Percentiles rank a stretch among this genome's conserved stretches.
These are phyloP conservation scores for Ganoderma lucidum DNA, from an alignment of 1,284 basidiomycete genomes.

Conservation along the genomic window DNA sequence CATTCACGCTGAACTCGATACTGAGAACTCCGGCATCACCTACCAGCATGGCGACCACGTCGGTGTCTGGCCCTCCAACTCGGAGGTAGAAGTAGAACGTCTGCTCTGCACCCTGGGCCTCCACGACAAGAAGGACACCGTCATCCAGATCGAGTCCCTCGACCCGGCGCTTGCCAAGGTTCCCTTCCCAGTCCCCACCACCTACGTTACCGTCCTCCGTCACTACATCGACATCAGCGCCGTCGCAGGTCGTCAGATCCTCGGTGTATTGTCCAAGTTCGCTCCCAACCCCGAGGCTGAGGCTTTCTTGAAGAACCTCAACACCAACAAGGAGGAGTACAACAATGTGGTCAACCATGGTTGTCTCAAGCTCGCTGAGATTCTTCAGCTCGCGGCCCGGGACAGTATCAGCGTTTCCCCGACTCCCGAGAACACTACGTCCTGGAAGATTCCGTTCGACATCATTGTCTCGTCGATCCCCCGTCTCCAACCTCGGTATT, in stretches of 20 bases:
- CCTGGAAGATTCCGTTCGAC: slow-evolving; percentile 97
- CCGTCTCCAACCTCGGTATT: slow-evolving; percentile 95
- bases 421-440: slow-evolving; percentile 74
- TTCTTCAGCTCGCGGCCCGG: slow-evolving; percentile 89
- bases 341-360: slow-evolving; percentile 78
- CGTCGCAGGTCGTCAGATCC: slow-evolving; percentile 92
- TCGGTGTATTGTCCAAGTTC: slow-evolving; percentile 87
- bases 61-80: slow-evolving; percentile 96
- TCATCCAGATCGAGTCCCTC: slow-evolving; percentile 93
- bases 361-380: slow-evolving; percentile 90
- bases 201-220: slow-evolving; percentile 92
- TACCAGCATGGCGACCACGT: slow-evolving; percentile 99
- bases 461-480: slow-evolving; percentile 93
- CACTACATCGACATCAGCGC: slow-evolving; percentile 98
- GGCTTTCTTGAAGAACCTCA: slow-evolving; percentile 79
- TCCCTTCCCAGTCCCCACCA: slow-evolving; percentile 97
- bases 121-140: slow-evolving; percentile 76
- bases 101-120: slow-evolving; percentile 90
- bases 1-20: slow-evolving; percentile 94
- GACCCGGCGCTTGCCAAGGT: slow-evolving; percentile 98
- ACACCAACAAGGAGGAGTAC: slow-evolving; percentile 90
- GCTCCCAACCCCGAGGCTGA: slow-evolving; percentile 86
- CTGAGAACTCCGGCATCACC: slow-evolving; percentile 95
- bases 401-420: slow-evolving; percentile 71
- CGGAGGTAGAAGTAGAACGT: slow-evolving; percentile 91